A percentile compares a stretch with the other conserved stretches of the same genome.
These are phyloP conservation scores for Colletotrichum viniferum DNA, from an alignment of 2,329 filamentous ascomycete genomes.

Conservation along the genomic window DNA sequence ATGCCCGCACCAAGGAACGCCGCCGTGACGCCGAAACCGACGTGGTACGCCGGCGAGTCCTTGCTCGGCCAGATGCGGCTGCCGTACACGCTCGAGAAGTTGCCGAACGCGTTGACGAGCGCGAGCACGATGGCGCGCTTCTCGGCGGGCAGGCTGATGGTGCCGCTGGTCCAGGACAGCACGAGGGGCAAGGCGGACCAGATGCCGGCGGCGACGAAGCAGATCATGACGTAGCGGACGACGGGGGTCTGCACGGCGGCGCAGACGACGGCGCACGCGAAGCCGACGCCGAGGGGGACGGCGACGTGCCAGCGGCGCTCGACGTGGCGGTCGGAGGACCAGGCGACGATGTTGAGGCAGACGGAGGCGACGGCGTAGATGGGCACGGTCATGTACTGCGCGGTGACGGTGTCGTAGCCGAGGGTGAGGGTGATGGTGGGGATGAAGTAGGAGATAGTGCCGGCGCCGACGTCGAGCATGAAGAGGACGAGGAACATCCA, in stretches of 20 bases:
- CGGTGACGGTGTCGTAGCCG: constrained; percentile 47
- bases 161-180: constrained; percentile 31
- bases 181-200: constrained; percentile 30
- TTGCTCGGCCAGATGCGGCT: constrained; percentile 32
- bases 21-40: constrained; percentile 33
- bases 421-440: constrained; percentile 53
- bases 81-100: constrained; percentile 34
- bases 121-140: constrained; percentile 36
- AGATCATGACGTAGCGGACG: constrained; percentile 33
- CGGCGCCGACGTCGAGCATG: constrained; percentile 50
- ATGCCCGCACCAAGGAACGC: constrained; percentile 29
- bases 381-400: constrained; percentile 50
- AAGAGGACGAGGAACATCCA: constrained; percentile 54
- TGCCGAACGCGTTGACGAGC: constrained; percentile 34
- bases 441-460: constrained; percentile 58
- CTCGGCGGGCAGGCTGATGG: constrained; percentile 30
- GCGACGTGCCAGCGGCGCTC: constrained; percentile 27
- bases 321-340: constrained; percentile 24
- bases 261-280: constrained; percentile 24
- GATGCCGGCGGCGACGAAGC: constrained; percentile 29
- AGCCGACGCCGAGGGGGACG: constrained; percentile 23
- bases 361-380: constrained; percentile 29
- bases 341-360: constrained; percentile 26
- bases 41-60: constrained; percentile 28
- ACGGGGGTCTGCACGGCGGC: constrained; percentile 24